These are phyloP conservation scores for Sordaria brevicollis DNA, from an alignment of 495 filamentous ascomycete genomes.

Conservation along the genomic window DNA sequence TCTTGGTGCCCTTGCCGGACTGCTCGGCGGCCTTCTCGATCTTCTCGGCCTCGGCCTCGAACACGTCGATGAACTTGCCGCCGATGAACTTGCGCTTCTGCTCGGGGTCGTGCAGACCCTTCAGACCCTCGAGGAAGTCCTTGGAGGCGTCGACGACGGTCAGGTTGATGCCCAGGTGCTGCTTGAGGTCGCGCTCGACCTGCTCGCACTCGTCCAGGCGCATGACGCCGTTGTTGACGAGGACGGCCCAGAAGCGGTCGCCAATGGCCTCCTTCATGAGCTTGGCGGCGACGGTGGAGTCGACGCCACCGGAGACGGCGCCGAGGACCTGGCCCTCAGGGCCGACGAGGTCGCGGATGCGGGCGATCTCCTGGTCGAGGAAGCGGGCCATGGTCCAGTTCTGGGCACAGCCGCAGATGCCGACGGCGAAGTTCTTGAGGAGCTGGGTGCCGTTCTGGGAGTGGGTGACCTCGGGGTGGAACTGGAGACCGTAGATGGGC, in stretches of 20 bases:
- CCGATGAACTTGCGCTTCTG: slow-evolving; percentile 90
- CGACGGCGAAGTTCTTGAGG: slow-evolving; percentile 70
- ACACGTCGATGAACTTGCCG: slow-evolving; percentile 67
- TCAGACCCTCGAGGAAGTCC: slow-evolving; percentile 61
- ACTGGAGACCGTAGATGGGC: slow-evolving; percentile 65
- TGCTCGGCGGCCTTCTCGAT: slow-evolving; percentile 59
- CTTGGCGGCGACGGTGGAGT: slow-evolving; percentile 80
- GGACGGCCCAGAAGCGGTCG: slow-evolving; percentile 77
- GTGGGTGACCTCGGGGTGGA: slow-evolving; percentile 80
- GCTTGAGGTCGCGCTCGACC: slow-evolving; percentile 63
- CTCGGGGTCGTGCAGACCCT: slow-evolving; percentile 74
- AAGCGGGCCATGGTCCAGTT: slow-evolving; percentile 82
- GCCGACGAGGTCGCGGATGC: slow-evolving; percentile 71
- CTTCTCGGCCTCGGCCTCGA: slow-evolving; percentile 67
- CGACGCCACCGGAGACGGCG: slow-evolving; percentile 83
- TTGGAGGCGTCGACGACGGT: slow-evolving; percentile 76
- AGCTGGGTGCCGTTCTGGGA: slow-evolving; percentile 53
- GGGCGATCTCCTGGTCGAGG: slow-evolving; percentile 61
- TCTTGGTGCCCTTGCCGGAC: slow-evolving; percentile 33
- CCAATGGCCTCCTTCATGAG: slow-evolving; percentile 64
- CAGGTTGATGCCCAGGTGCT: slow-evolving; percentile 81
- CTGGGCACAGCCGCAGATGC: slow-evolving; percentile 61
- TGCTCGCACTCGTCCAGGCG: slow-evolving; percentile 71
- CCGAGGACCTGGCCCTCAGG: slow-evolving; percentile 72
- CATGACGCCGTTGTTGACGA: slow-evolving; percentile 81